Conservation (phyloP, 2,329 filamentous ascomycete genomes). For the Ceratocystis harringtonii region DNA sequence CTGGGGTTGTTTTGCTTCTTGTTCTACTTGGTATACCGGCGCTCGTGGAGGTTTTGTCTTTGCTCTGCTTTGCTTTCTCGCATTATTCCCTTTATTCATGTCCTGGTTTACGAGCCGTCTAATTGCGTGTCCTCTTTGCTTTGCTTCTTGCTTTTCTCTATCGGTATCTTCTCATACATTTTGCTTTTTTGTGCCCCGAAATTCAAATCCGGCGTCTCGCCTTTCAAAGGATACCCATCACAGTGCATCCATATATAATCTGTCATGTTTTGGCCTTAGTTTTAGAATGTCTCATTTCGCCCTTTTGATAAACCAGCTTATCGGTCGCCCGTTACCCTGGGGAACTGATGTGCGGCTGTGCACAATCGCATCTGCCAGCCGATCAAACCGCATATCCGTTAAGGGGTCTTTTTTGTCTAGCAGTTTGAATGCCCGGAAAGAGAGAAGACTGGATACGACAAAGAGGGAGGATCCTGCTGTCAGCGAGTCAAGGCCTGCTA, state of each 20-base stretch:
- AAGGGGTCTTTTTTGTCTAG: constrained; percentile 13
- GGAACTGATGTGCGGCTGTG: neutral
- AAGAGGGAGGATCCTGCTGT: constrained; percentile 16
- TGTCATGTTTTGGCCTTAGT: neutral
- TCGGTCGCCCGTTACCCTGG: constrained; percentile 8
- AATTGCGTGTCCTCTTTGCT: constrained; percentile 17
- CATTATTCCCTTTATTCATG: constrained; percentile 18
- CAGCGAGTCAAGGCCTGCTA: constrained; percentile 11
- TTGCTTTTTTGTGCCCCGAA: neutral
- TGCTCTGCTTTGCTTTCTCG: constrained; percentile 16
- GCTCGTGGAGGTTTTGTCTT: constrained; percentile 18
- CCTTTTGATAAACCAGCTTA: constrained; percentile 13
- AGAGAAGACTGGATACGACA: constrained; percentile 13
- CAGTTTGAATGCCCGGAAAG: neutral
- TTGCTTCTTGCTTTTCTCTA: constrained; percentile 11
- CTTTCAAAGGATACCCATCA: neutral
- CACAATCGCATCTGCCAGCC: constrained; percentile 1
- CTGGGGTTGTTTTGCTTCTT: constrained; percentile 14
- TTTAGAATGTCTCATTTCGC: constrained; percentile 2
- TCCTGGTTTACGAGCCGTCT: constrained; percentile 10
- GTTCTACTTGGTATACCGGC: constrained; percentile 21
- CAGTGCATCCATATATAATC: neutral
- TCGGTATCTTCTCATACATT: constrained; percentile 16
- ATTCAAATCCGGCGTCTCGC: constrained; percentile 3
- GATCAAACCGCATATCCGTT: constrained; percentile 5